These are phyloP conservation scores for Boletellus ananiceps DNA, from an alignment of 768 basidiomycete species.

Conservation along the genomic window DNA sequence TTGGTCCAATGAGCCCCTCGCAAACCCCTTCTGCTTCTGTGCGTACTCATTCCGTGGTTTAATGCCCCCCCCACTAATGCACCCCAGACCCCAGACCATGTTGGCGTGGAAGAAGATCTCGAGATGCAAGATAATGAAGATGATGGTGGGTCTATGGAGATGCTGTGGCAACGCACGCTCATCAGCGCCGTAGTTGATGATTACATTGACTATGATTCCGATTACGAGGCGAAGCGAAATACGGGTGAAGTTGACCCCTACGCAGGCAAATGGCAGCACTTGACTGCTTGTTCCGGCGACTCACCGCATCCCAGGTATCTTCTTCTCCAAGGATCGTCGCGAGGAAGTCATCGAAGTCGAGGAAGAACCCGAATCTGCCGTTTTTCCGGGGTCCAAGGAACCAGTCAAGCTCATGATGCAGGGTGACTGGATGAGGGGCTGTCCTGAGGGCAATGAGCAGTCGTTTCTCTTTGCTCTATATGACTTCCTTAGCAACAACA, in stretches of 20 bases:
- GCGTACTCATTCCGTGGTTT: constrained; percentile 1
- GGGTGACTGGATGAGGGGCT: constrained; percentile 97
- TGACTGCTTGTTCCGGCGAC: background rate
- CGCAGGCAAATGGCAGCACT: constrained; percentile 50
- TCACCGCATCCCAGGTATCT: constrained; percentile 55
- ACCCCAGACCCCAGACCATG: constrained; percentile 58
- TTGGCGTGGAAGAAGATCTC: constrained; percentile 45
- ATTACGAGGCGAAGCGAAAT: constrained; percentile 51
- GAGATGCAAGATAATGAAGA: constrained; percentile 48
- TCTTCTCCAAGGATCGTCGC: constrained; percentile 90
- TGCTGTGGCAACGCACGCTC: constrained; percentile 2
- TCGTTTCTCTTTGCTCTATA: constrained; percentile 84
- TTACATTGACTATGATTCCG: constrained; percentile 80
- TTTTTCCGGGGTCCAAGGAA: constrained; percentile 41
- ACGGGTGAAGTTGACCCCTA: constrained; percentile 79
- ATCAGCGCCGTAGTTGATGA: constrained; percentile 40
- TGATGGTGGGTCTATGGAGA: constrained; percentile 35
- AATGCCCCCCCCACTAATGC: background rate
- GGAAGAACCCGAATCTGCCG: constrained; percentile 59
- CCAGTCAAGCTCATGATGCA: constrained; percentile 70
- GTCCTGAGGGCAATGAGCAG: constrained; percentile 91
- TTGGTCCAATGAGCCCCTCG: constrained; percentile 26
- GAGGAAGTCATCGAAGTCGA: constrained; percentile 93
- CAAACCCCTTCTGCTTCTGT: constrained; percentile 25
- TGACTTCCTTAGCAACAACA: constrained; percentile 59